phyloP scores from a whole-genome alignment of 2,329 filamentous ascomycete genomes.

The Thielaviopsis cerberus region DNA sequence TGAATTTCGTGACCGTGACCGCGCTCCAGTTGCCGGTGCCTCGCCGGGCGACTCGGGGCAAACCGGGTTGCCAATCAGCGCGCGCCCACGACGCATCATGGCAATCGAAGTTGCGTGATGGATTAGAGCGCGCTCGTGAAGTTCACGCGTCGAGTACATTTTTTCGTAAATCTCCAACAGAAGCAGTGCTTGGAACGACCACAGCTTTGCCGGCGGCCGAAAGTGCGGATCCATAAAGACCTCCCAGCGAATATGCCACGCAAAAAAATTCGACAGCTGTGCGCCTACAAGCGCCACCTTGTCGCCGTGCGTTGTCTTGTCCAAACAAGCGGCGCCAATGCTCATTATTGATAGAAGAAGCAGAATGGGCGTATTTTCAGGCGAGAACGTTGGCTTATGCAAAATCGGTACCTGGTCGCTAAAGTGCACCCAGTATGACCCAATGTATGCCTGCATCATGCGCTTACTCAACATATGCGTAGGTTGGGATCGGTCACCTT shows the following conservation, averaged over 20 bases:
- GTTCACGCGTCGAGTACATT: constrained; percentile 80
- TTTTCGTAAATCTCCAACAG: constrained; percentile 91
- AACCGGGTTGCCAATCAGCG: constrained; percentile 61
- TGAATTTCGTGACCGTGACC: constrained; percentile 34
- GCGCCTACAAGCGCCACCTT: constrained; percentile 59
- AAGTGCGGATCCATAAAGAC: constrained; percentile 86
- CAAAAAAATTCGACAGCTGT: constrained; percentile 72
- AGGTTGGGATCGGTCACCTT: constrained; percentile 53
- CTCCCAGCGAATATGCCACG: constrained; percentile 87
- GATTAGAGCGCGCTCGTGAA: constrained; percentile 90
- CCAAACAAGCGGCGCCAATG: constrained; percentile 76
- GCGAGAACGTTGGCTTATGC: constrained; percentile 82
- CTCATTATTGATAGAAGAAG: constrained; percentile 78
- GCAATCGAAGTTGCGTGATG: constrained; percentile 92
- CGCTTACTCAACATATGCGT: constrained; percentile 57
- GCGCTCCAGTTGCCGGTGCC: constrained; percentile 32
- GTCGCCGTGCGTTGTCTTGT: constrained; percentile 57
- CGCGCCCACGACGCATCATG: constrained; percentile 82
- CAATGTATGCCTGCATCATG: constrained; percentile 92
- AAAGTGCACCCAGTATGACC: constrained; percentile 87
- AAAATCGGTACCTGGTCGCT: constrained; percentile 87
- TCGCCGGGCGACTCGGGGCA: background rate
- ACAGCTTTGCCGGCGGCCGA: constrained; percentile 78
- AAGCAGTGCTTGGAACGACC: constrained; percentile 83
- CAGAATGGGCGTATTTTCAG: constrained; percentile 69